Conservation (phyloP, 83 land plant genomes). For the Picea abies region DNA sequence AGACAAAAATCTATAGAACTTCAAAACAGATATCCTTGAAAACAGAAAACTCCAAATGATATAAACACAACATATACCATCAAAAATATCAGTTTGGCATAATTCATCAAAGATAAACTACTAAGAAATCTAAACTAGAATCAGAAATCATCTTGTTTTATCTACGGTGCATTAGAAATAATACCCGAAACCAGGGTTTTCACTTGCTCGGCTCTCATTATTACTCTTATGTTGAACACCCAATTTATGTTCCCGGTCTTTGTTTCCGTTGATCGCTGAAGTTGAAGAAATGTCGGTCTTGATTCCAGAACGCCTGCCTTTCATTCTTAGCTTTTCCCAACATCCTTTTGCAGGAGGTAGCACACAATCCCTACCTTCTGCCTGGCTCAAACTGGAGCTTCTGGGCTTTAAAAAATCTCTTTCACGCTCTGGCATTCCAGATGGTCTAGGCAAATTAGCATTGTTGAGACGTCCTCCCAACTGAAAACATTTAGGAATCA, state of each 20-base stretch:
- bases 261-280: background rate
- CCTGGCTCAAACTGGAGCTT: constrained; percentile 6
- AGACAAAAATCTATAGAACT: background rate
- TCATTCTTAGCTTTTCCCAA: constrained; percentile 1
- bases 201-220: background rate
- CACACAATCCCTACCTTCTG: background rate
- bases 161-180: background rate
- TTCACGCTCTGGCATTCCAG: background rate
- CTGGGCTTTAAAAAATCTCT: background rate
- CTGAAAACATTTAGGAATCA: background rate
- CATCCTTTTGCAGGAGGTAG: background rate
- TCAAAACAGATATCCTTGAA: background rate
- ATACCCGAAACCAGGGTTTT: background rate
- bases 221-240: background rate
- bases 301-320: background rate
- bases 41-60: background rate
- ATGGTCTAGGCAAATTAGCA: background rate
- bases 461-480: background rate
- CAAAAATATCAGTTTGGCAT: background rate
- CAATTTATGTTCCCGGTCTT: constrained; percentile 3
- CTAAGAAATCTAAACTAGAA: too few species aligned
- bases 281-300: background rate
- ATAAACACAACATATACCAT: background rate
- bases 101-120: background rate
- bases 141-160: too few species aligned